Conservation (phyloP, 1,284 basidiomycete genomes). For the Prillingera fragicola region DNA sequence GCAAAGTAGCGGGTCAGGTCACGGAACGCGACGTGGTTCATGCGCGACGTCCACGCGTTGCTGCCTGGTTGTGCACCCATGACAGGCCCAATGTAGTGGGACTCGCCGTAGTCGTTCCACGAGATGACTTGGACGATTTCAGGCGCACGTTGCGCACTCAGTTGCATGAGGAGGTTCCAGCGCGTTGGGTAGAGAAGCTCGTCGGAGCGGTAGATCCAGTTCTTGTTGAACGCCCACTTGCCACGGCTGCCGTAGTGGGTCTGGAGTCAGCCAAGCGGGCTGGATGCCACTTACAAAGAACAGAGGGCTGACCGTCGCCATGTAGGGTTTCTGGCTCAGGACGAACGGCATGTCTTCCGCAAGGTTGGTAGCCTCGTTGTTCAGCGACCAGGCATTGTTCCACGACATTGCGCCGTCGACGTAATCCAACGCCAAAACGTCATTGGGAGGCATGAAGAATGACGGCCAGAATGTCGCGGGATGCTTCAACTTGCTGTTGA, state of each 20-base stretch:
- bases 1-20: constrained; percentile 39
- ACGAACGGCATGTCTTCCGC: constrained; percentile 38
- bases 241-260: constrained; percentile 50
- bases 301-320: constrained; percentile 59
- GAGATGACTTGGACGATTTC: constrained; percentile 46
- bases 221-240: constrained; percentile 47
- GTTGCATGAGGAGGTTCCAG: constrained; percentile 35
- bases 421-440: constrained; percentile 26
- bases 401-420: constrained; percentile 44
- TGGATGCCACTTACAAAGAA: too few species aligned
- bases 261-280: too few species aligned
- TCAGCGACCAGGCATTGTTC: constrained; percentile 46
- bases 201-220: constrained; percentile 49
- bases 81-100: constrained; percentile 44
- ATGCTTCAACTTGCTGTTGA: constrained; percentile 18
- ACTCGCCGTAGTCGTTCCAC: constrained; percentile 49
- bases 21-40: constrained; percentile 44
- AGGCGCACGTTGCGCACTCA: constrained; percentile 23
- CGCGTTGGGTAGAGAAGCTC: constrained; percentile 43
- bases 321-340: constrained; percentile 51
- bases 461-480: constrained; percentile 45
- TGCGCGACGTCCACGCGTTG: constrained; percentile 39
- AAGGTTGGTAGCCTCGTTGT: constrained; percentile 23
- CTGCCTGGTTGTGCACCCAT: constrained; percentile 44
- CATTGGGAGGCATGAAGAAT: constrained; percentile 43